Conservation (phyloP, 441 rosid genomes). For the Populus hybrid region DNA sequence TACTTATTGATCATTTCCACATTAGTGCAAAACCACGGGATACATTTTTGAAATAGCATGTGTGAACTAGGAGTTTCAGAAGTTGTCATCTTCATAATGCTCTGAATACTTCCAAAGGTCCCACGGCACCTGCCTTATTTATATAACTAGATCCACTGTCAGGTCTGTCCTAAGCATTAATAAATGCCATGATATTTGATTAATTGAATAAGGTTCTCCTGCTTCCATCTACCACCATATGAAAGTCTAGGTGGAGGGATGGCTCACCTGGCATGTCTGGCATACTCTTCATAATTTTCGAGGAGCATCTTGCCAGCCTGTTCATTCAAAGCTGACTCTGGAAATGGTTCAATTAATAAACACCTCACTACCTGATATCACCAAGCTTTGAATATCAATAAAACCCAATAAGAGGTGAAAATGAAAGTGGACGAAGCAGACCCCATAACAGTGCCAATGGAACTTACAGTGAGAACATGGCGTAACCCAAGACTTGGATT, state of each 20-base stretch:
- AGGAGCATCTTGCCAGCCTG: conserved; percentile 97
- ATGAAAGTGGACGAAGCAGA: background rate
- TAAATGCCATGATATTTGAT: background rate
- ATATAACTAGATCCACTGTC: background rate
- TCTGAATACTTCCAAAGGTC: background rate
- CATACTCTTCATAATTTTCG: conserved; percentile 95
- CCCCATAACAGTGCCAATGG: background rate
- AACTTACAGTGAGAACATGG: conserved; percentile 85
- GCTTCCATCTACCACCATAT: background rate
- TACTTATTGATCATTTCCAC: background rate
- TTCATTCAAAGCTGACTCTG: conserved; percentile 95
- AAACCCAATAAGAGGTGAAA: background rate
- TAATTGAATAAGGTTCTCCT: background rate
- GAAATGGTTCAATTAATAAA: conserved; percentile 90
- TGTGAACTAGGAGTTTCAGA: background rate
- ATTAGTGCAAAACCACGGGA: background rate
- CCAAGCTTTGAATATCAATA: conserved; percentile 1
- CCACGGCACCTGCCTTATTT: background rate
- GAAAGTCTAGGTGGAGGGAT: background rate
- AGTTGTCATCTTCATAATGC: background rate
- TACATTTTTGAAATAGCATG: background rate
- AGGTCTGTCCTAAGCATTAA: background rate
- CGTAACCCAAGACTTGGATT: conserved; percentile 93
- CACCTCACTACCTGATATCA: conserved; percentile 83
- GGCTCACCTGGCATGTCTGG: conserved; percentile 86